Evolutionary conservation across 2,329 filamentous ascomycete genomes (phyloP), one percentile per base, ranked within the genome.

Genomic region (Orbilia brochopaga): DNA sequence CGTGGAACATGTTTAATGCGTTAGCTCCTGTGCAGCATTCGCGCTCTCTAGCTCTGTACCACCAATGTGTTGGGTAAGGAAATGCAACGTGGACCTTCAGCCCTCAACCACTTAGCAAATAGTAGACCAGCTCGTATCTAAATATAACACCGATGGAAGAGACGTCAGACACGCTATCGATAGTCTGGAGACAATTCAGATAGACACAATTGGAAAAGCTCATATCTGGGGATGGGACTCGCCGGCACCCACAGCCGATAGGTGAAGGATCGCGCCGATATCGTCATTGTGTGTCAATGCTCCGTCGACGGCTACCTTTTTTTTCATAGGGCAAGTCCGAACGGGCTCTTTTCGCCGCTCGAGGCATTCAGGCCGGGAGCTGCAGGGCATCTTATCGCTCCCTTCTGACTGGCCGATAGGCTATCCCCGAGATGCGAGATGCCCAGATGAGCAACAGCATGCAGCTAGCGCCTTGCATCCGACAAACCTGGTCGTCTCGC

Each of bases 371-470:
- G 44, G 44, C 44, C 44, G 19, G 44, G 44, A 4, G 11, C 44
- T 8, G 11, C 40, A 19, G 44, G 15, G 2, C 50, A n/a, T 23
- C 67, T 72, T 72, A 72, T 72, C 67, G 67, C 56, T 21, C 56
- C 19, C 10, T 44, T 65, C 32, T 72, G 32, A 72, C 67, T 72
- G 67, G 67, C 44, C 27, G 40, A 51, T 65, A 72, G 67, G 67
- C 59, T 42, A 65, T 61, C 60, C 65, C 67, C 67, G 60, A 48
- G 50, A 37, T 32, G 15, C 42, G 13, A 54, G 30, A 55, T 70
- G 44, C 66, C 59, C 19, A 51, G 48, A 50, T 53, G 54, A 42
- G 57, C 57, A 52, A 53, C 58, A 63, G 19, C 32, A 17, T 55
- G 19, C 17, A 64, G 17, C 57, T 21, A 21, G 23, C n/a, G 15